Evolutionary conservation across 2,329 filamentous ascomycete species (phyloP), one percentile per base, ranked within the genome.

Genomic region (Akanthomyces muscarius): DNA sequence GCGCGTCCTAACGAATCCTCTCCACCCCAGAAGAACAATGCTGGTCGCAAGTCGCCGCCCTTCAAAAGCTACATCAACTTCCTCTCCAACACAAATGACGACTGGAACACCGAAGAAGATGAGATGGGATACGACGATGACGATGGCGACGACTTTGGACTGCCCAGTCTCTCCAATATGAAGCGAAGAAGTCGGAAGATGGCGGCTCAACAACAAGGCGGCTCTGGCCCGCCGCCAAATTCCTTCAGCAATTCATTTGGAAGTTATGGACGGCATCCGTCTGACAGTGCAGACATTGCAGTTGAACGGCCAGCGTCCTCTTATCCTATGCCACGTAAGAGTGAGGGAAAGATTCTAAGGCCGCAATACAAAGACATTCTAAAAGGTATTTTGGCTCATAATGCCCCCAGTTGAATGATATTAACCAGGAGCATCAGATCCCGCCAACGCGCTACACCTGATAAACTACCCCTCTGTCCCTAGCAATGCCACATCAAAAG

Each of bases 331-430:
- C 87, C 93, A 3, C 94, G 93, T 76, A 96, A 93, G 76, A 88
- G 85, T 66, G 93, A 97, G 73, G 94, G 92, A 33, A 99, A 99
- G 81, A 98, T 98, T 64, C 80, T 99, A 25, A 87, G 95, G 66
- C 95, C 95, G 58, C 95, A 99, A 75, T 99, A 98, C 76, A 97
- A 99, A 76, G 95, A 99, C 66, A 96, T 99, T 52, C 78, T 99
- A 23, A 86, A 84, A 80, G 87, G 87, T 89, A 67, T 16, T 71
- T 64, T 13, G 4, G 14, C 18, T 30, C 4, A 13, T 8, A 2
- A 21, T 4, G 21, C 23, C n/a, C 4, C 36, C 28, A 38, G n/a
- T 18, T 10, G 28, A 56, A 38, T 62, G 68, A 70, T 48, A 71
- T 65, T 53, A 58, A 47, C 42, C 44, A 41, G 56, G 10, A 28